Evolutionary conservation across 2,329 filamentous ascomycete genomes (phyloP).

Genomic region (Aspergillus brasiliensis): DNA sequence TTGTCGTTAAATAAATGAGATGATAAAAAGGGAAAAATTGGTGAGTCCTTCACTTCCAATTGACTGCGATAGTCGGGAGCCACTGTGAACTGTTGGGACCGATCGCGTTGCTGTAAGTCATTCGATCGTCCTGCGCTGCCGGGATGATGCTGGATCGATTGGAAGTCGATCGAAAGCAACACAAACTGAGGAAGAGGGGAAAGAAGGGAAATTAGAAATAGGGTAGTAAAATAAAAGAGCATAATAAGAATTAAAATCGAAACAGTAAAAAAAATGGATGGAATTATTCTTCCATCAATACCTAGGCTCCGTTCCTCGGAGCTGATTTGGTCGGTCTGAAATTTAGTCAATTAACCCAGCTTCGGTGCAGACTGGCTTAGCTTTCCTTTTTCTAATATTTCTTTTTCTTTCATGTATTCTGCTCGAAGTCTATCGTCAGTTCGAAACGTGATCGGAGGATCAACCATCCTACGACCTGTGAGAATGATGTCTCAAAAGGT

Average conservation of each 20-base stretch:
- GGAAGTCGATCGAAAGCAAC: conserved; percentile 13
- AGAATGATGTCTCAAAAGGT: background rate
- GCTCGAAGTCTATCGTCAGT: background rate
- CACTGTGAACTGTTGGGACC: conserved; percentile 22
- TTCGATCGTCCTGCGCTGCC: conserved; percentile 25
- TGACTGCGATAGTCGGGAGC: conserved; percentile 14
- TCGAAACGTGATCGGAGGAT: conserved; percentile 2
- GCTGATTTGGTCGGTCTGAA: conserved; percentile 4
- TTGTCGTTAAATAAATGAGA: background rate
- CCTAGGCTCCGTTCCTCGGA: background rate
- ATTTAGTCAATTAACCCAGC: background rate
- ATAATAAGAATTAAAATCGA: too few species aligned
- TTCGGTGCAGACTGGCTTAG: conserved; percentile 1
- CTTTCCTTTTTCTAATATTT: background rate
- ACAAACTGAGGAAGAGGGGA: background rate
- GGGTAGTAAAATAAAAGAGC: too few species aligned
- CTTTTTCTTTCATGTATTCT: background rate
- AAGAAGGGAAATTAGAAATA: too few species aligned
- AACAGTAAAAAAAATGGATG: background rate
- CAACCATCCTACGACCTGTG: background rate
- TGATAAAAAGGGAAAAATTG: background rate
- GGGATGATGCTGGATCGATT: conserved; percentile 26
- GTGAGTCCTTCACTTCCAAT: conserved; percentile 9
- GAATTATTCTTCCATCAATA: background rate
- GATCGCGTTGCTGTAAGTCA: conserved; percentile 29